Base-by-base conservation (phyloP, 768 basidiomycete species). In the Agaricus blazei region DNA sequence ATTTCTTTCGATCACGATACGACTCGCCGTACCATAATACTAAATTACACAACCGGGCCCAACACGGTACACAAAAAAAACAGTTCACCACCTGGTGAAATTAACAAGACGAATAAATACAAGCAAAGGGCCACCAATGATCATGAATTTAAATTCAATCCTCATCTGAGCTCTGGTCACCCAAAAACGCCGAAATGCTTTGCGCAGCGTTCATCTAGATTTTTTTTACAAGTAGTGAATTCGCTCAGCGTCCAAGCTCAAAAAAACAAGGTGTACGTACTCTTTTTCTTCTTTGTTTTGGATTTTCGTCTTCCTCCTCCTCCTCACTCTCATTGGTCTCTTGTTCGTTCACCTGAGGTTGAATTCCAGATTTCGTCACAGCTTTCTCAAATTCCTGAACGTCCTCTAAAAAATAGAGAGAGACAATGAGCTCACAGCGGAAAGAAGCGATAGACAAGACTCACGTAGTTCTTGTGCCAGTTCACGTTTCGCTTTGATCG, bases 401-500 rank as follows among this genome's bases (percentile, higher is more conserved):
- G 59, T 92, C 90, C 77, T 84, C 90, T 91, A 66, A 47, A 12
- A 34, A 49, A 31, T 3, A 41, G 14, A 46, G 48, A 19, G 19
- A 19, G 19, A 1, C 19, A 1, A 19, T 26, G 11, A 48, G 42
- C 47, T 26, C 57, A 6, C 19, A 38, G 49, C 52, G 27, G 34
- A 24, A 34, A 12, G 52, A 42, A 4, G 15, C 36, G 27, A 38
- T 19, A 2, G 19, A 24, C 45, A 27, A 42, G 12, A 46, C 54
- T 29, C 24, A 75, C 82, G 31, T 60, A 94, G 75, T 64, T 94
- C 91, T 57, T 90, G 75, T 24, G 81, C 86, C 5, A 92, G 66
- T 65, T 94, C 94, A 44, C 91, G 75, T 63, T 81, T 81, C 66
- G 75, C 81, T 58, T 78, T 87, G 61, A 95, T 87, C 3, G 74